Percentiles rank a stretch among this genome's conserved stretches.
phyloP scores from a whole-genome alignment of 164 flowering plant species.

The Protea cynaroides region DNA sequence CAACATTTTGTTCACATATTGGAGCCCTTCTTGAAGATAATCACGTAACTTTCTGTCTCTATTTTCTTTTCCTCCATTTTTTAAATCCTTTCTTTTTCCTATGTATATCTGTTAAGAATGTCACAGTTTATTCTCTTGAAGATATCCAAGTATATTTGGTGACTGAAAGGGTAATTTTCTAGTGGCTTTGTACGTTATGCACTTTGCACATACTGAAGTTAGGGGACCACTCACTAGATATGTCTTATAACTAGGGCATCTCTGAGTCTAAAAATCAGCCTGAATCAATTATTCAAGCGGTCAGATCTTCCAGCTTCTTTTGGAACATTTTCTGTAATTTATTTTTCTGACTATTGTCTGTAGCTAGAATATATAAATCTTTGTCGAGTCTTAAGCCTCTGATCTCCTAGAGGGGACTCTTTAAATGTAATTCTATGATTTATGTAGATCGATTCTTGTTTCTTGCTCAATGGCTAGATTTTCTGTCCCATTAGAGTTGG shows the following conservation, averaged over 20 bases:
- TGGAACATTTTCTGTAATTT: no score
- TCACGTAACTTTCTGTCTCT: conserved; percentile 52
- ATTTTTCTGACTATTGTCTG: no score
- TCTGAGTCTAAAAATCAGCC: neutral
- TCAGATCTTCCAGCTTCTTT: no score
- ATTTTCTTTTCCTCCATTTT: neutral
- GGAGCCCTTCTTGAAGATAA: conserved; percentile 96
- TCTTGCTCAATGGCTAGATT: neutral
- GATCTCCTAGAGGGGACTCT: neutral
- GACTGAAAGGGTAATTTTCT: neutral
- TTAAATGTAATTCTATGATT: neutral
- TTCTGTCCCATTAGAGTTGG: neutral
- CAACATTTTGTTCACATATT: conserved; percentile 90
- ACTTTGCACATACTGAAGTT: neutral
- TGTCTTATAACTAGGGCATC: neutral
- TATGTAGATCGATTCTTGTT: neutral
- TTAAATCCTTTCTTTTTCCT: neutral
- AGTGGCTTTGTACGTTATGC: neutral
- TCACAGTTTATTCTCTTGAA: neutral
- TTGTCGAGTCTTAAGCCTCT: neutral
- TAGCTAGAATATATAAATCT: no score
- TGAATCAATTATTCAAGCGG: neutral
- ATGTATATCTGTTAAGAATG: neutral
- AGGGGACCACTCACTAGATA: neutral
- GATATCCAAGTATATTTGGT: neutral